phyloP scores from a whole-genome alignment of 768 basidiomycete genomes.

The Amanita inopinata region DNA sequence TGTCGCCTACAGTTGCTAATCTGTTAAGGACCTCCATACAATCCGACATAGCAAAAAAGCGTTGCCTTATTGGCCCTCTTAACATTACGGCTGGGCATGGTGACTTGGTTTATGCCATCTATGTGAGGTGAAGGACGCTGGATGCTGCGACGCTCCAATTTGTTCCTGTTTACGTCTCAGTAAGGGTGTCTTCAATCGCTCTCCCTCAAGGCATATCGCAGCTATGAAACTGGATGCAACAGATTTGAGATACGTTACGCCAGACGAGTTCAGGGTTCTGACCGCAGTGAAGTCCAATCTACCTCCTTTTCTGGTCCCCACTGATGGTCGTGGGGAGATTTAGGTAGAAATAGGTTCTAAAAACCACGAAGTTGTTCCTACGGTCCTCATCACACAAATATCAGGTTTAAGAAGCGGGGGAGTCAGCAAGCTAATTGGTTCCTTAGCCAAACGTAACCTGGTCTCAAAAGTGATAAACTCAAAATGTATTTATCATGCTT shows the following conservation, averaged over 20 bases:
- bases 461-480: constrained; percentile 85
- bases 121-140: too few species aligned
- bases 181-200: too few species aligned
- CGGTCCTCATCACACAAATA: constrained; percentile 80
- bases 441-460: constrained; percentile 84
- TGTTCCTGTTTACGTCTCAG: constrained; percentile 1
- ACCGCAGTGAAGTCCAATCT: constrained; percentile 53
- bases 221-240: constrained; percentile 90
- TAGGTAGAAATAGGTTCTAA: constrained; percentile 98
- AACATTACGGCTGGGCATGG: constrained; percentile 4
- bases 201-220: too few species aligned
- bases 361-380: constrained; percentile 95
- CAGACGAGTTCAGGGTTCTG: constrained; percentile 92
- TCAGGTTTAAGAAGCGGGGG: constrained; percentile 90
- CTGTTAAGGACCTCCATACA: too few species aligned
- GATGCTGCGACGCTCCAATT: too few species aligned
- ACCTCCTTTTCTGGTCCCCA: not conserved
- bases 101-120: too few species aligned
- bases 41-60: not conserved
- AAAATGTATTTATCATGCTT: constrained; percentile 52
- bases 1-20: constrained; percentile 1
- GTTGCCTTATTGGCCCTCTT: constrained; percentile 6
- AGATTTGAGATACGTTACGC: constrained; percentile 84
- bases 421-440: constrained; percentile 86
- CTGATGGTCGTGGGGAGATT: constrained; percentile 5